These are phyloP conservation scores for Aspergillus biplanus DNA, from an alignment of 495 filamentous ascomycete genomes.

Conservation along the genomic window DNA sequence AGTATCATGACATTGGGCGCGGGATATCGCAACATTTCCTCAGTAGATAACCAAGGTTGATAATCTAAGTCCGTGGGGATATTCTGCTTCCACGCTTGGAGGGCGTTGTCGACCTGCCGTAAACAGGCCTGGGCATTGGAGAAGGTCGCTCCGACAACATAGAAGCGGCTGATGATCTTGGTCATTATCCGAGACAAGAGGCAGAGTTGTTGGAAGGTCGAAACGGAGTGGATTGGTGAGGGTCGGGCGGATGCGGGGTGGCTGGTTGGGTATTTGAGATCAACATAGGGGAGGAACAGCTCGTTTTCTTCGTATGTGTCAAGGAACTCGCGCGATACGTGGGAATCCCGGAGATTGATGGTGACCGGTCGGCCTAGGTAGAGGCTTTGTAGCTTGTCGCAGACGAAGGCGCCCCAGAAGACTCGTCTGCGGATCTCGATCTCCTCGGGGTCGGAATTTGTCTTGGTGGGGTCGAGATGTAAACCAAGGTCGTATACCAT, in stretches of 20 bases:
- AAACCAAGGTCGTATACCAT: too few species aligned
- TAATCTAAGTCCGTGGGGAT: too few species aligned
- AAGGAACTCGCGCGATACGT: constrained; percentile 24
- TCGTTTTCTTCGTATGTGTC: constrained; percentile 37
- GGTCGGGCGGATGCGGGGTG: background rate
- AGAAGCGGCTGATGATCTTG: constrained; percentile 32
- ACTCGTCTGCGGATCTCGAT: constrained; percentile 41
- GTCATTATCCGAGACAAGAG: constrained; percentile 26
- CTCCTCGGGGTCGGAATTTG: constrained; percentile 31
- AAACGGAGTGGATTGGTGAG: constrained; percentile 25
- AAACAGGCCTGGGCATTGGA: background rate
- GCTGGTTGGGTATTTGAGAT: background rate
- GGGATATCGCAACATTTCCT: constrained; percentile 14
- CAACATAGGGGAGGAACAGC: constrained; percentile 11
- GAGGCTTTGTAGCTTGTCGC: constrained; percentile 41
- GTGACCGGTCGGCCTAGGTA: constrained; percentile 35
- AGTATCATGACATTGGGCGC: constrained; percentile 26
- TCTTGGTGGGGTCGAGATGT: too few species aligned
- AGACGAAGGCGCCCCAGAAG: constrained; percentile 45
- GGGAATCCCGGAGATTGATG: constrained; percentile 22
- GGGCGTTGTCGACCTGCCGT: too few species aligned
- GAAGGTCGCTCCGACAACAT: constrained; percentile 31
- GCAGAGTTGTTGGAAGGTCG: constrained; percentile 28
- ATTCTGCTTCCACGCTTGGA: too few species aligned
- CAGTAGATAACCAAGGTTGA: background rate